These are phyloP conservation scores for Calonectria pseudoturangicola DNA, from an alignment of 2,329 filamentous ascomycete species.

Conservation along the genomic window DNA sequence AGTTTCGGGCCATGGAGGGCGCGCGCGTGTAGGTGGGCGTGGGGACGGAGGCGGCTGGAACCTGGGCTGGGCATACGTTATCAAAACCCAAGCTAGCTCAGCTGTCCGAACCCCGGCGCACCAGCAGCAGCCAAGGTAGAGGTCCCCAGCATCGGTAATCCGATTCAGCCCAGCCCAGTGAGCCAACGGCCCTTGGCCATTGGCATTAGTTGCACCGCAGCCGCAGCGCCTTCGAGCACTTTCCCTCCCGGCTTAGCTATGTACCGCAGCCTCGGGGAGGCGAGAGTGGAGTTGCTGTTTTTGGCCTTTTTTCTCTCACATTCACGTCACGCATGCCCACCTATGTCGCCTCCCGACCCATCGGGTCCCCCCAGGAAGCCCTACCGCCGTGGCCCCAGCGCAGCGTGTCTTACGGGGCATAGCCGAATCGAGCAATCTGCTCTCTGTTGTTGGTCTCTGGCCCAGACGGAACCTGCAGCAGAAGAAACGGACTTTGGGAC, in stretches of 20 bases:
- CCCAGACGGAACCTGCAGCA: constrained; percentile 23
- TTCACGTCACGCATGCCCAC: constrained; percentile 11
- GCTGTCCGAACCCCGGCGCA: constrained; percentile 17
- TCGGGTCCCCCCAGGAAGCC: constrained; percentile 22
- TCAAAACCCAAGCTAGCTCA: constrained; percentile 11
- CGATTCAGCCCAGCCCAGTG: constrained; percentile 25
- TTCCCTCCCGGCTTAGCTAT: background rate
- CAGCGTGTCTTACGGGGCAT: constrained; percentile 28
- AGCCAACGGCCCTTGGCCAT: constrained; percentile 17
- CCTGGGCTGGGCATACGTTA: constrained; percentile 29
- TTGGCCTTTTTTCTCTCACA: background rate
- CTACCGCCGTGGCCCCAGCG: constrained; percentile 12
- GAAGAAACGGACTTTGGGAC: constrained; percentile 29
- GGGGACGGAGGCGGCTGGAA: constrained; percentile 19
- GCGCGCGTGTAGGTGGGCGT: constrained; percentile 21
- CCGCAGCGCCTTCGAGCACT: constrained; percentile 9
- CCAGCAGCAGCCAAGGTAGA: background rate
- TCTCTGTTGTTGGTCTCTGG: constrained; percentile 7
- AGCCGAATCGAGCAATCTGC: constrained; percentile 21
- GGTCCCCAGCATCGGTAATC: constrained; percentile 29
- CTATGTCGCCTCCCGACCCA: constrained; percentile 12
- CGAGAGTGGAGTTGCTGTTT: background rate
- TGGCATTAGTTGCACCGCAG: background rate
- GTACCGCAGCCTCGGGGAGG: background rate
- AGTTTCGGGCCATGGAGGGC: constrained; percentile 29